Evolutionary conservation across 2,329 filamentous ascomycete genomes (phyloP).

Genomic region (Aspergillus sp.): DNA sequence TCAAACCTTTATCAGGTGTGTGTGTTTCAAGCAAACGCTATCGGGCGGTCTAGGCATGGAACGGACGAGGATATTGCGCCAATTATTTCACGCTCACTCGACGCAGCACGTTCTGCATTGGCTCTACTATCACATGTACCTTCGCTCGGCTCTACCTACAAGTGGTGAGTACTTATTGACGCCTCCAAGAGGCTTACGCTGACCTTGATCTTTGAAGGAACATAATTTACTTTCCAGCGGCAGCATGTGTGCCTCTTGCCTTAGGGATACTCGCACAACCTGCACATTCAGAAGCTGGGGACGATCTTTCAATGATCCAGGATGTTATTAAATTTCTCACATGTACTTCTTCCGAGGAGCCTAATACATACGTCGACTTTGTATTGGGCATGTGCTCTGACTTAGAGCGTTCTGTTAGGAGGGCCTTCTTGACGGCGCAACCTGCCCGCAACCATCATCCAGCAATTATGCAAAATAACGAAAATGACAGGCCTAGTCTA

Average conservation of each 20-base stretch:
- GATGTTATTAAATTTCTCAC: constrained; percentile 10
- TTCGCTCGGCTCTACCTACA: constrained; percentile 11
- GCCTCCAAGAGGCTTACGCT: neutral
- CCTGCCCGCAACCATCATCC: neutral
- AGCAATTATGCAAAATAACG: neutral
- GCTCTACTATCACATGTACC: neutral
- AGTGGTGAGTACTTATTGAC: constrained; percentile 2
- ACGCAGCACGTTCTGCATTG: constrained; percentile 16
- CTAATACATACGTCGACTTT: constrained; percentile 19
- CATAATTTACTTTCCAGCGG: constrained; percentile 19
- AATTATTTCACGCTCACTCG: constrained; percentile 2
- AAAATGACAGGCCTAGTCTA: neutral
- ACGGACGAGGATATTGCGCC: neutral
- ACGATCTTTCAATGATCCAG: constrained; percentile 7
- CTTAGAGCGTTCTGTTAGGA: constrained; percentile 10
- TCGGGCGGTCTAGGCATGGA: neutral
- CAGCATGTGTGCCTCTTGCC: constrained; percentile 15
- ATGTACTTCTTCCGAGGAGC: constrained; percentile 13
- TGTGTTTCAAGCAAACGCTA: neutral
- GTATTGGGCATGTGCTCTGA: constrained; percentile 18
- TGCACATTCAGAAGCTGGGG: neutral
- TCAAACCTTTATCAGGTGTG: constrained; percentile 20
- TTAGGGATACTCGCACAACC: neutral
- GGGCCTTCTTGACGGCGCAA: neutral
- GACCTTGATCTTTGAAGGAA: constrained; percentile 7